These are phyloP conservation scores for Stipa capillata DNA, from an alignment of 176 grass and related monocot genomes.

Conservation along the genomic window DNA sequence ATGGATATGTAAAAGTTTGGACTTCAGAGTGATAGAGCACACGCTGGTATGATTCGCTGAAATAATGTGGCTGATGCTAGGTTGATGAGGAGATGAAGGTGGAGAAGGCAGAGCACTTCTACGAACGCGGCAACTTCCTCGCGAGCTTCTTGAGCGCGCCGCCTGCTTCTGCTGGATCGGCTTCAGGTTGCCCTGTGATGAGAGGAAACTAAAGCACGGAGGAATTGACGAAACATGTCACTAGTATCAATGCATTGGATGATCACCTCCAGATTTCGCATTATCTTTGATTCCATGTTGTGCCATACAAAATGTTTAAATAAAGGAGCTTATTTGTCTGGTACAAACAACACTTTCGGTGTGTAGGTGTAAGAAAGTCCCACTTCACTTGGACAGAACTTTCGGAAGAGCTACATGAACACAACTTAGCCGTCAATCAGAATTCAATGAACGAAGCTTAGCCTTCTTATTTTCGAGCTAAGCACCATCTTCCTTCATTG, in stretches of 20 bases:
- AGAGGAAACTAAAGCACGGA: neutral
- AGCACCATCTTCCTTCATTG: neutral
- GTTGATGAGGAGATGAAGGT: constrained; percentile 49
- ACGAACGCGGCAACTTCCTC: constrained; percentile 67
- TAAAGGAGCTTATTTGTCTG: neutral
- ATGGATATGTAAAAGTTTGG: neutral
- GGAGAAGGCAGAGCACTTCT: constrained; percentile 53
- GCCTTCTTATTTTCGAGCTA: neutral
- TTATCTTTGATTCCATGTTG: neutral
- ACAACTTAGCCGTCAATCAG: neutral
- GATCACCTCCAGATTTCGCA: neutral
- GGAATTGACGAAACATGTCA: neutral
- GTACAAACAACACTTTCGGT: neutral
- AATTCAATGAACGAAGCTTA: neutral
- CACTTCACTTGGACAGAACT: neutral
- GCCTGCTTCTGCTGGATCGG: neutral
- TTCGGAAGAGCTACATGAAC: neutral
- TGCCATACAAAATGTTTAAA: neutral
- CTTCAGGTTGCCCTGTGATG: constrained; percentile 35
- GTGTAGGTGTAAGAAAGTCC: neutral
- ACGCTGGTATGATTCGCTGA: neutral
- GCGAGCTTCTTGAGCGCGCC: constrained; percentile 39
- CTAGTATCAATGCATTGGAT: neutral
- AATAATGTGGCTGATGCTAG: neutral
- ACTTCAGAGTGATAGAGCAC: neutral